phyloP scores from a whole-genome alignment of 2,329 filamentous ascomycete species.

The Fusarium miscanthi region DNA sequence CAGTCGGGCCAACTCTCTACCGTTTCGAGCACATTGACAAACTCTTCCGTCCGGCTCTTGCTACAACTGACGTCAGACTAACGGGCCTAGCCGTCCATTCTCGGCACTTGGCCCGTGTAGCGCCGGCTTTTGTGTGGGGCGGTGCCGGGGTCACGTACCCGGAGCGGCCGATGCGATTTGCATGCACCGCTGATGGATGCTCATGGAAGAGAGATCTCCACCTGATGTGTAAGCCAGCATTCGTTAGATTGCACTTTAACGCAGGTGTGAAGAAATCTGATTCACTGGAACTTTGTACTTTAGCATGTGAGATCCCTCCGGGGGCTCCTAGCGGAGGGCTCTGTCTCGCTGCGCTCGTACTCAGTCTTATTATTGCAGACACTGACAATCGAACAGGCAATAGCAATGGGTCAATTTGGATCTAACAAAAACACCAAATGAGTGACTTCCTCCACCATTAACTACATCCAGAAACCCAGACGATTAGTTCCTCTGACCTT shows the following conservation, averaged over 20 bases:
- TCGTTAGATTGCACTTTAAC: background rate
- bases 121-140: slow-evolving; percentile 26
- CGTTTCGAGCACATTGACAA: slow-evolving; percentile 32
- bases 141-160: slow-evolving; percentile 7
- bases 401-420: slow-evolving; percentile 12
- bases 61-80: slow-evolving; percentile 31
- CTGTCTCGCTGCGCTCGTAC: background rate
- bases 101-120: slow-evolving; percentile 36
- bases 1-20: slow-evolving; percentile 26
- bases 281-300: background rate
- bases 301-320: background rate
- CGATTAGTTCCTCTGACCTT: slow-evolving; percentile 12
- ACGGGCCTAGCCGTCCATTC: slow-evolving; percentile 35
- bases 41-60: slow-evolving; percentile 15
- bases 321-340: background rate
- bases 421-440: background rate
- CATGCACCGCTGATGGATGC: background rate
- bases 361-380: too few species aligned
- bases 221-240: background rate
- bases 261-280: too few species aligned
- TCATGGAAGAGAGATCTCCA: slow-evolving; percentile 2
- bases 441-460: slow-evolving; percentile 7
- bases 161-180: slow-evolving; percentile 13
- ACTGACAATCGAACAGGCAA: background rate
- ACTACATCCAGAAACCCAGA: slow-evolving; percentile 28